These are phyloP conservation scores for Cyclanthera cordifolia DNA, from an alignment of 306 rosid genomes.

Conservation along the genomic window DNA sequence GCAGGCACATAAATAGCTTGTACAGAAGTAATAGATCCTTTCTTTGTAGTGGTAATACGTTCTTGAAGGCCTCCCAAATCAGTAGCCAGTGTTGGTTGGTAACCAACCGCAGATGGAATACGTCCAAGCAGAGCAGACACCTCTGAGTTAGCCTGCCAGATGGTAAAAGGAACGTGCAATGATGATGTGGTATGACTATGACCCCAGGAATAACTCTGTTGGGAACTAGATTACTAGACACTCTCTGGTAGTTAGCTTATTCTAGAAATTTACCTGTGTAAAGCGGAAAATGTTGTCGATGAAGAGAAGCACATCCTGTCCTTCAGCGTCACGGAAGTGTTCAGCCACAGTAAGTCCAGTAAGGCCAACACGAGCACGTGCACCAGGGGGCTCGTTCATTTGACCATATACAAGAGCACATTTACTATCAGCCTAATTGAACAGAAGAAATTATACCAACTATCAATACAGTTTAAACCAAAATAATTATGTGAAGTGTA, in stretches of 20 bases:
- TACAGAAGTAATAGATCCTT: slow-evolving; percentile 97
- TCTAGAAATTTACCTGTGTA: slow-evolving; percentile 53
- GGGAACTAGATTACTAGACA: neutral
- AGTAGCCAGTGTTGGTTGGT: slow-evolving; percentile 93
- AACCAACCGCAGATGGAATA: slow-evolving; percentile 98
- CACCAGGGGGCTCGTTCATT: slow-evolving; percentile 99
- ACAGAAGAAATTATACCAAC: neutral
- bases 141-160: slow-evolving; percentile 86
- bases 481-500: neutral
- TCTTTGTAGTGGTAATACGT: slow-evolving; percentile 95
- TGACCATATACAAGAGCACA: slow-evolving; percentile 98
- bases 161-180: neutral
- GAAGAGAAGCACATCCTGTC: slow-evolving; percentile 98
- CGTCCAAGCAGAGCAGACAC: slow-evolving; percentile 99
- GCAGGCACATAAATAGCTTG: slow-evolving; percentile 99
- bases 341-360: slow-evolving; percentile 95
- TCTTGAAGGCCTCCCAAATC: slow-evolving; percentile 99
- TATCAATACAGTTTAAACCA: neutral
- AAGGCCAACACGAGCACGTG: slow-evolving; percentile 99
- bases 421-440: slow-evolving; percentile 72
- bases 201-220: neutral
- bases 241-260: neutral
- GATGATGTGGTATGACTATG: neutral
- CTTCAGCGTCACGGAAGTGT: slow-evolving; percentile 98
- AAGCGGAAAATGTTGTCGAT: slow-evolving; percentile 98